Conservation (phyloP, 495 filamentous ascomycete genomes). For the Bacidia gigantensis region DNA sequence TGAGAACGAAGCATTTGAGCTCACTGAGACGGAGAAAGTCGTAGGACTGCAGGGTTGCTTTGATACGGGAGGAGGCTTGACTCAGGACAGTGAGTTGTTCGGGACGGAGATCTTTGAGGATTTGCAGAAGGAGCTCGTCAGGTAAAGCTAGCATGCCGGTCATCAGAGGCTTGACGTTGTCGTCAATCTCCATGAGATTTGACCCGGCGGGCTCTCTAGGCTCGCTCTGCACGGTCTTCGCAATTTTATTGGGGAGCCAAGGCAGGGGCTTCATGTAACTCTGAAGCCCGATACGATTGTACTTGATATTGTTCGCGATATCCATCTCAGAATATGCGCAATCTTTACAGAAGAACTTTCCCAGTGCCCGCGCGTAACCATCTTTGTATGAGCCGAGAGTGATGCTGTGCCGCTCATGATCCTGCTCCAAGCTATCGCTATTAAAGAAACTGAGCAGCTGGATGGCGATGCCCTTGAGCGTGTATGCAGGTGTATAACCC, state of each 20-base stretch:
- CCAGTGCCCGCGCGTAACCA: not conserved
- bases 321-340: not conserved
- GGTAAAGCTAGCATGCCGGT: slow-evolving; percentile 16
- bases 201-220: not conserved
- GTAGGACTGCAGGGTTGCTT: slow-evolving; percentile 23
- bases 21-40: slow-evolving; percentile 34
- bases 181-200: not conserved
- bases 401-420: not conserved
- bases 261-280: not conserved
- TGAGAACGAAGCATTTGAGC: slow-evolving; percentile 37
- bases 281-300: not conserved
- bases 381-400: not conserved
- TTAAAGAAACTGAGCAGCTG: slow-evolving; percentile 45
- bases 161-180: not conserved
- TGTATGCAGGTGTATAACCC: slow-evolving; percentile 37
- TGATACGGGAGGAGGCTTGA: slow-evolving; percentile 27
- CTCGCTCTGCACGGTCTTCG: not conserved
- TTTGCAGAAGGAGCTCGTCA: slow-evolving; percentile 28
- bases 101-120: slow-evolving; percentile 26
- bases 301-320: not conserved
- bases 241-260: too few species aligned
- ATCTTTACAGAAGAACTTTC: not conserved
- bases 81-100: slow-evolving; percentile 27
- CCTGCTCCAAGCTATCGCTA: slow-evolving; percentile 35
- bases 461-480: slow-evolving; percentile 35